Base-by-base conservation (phyloP, 2,329 filamentous ascomycete genomes). In the Diaporthe australafricana region DNA sequence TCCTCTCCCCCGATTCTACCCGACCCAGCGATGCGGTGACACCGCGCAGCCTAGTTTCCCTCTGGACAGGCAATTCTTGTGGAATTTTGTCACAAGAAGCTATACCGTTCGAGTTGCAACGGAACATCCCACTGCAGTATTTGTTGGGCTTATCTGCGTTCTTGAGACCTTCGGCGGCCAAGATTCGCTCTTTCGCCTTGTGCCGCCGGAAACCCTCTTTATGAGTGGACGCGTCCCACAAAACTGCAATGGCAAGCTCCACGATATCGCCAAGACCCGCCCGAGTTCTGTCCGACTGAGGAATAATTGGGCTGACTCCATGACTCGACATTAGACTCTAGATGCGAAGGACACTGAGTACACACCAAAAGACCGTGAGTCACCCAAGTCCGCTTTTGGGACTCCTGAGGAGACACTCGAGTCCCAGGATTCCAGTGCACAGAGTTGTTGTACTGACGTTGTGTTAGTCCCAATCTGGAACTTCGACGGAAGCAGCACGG, bases 401-500 rank as follows among this genome's bases (percentile, higher is more conserved):
- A 14, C 20, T 60, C 16, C 56, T 12, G 8, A 48, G 12, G 12
- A 8, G 11, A 22, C 32, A 17, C 57, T 48, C 16, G 57, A 40
- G 40, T 16, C 52, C 35, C 25, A 20, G 30, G 6, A 14, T n/a
- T n/a, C 45, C 5, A 17, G n/a, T 2, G 17, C 22, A 12, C 8
- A 11, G 53, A 22, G 9, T 22, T 12, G 16, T 14, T 25, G 35
- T 48, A 38, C 63, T 71, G 38, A 71, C 55, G n/a, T 17, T 17
- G 20, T n/a, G 16, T 1, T 40, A 38, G 20, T 60, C 25, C 45
- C 52, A 27, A 53, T 71, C 63, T 73, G 72, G 72, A 74, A 72
- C 75, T 79, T 79, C 63, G 78, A 79, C 65, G 96, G 96, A 80
- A 98, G 94, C 71, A 98, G 95, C 17, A 98, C 95, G 77, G 92